These are phyloP conservation scores for Globisporangium nodosum DNA, from an alignment of 352 stramenopile species.

Conservation along the genomic window DNA sequence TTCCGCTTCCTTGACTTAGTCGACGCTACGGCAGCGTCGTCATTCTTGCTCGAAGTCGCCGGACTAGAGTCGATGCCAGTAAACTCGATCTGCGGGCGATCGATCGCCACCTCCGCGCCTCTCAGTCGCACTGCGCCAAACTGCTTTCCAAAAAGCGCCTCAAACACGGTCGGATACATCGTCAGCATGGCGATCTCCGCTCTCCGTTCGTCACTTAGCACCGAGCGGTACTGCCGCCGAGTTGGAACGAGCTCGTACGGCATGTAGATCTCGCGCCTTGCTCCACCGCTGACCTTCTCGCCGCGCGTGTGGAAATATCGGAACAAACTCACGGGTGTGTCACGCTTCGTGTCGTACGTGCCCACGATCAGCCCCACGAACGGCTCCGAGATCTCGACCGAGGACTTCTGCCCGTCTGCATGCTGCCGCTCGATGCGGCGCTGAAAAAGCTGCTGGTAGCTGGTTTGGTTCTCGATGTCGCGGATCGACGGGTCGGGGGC, in stretches of 20 bases:
- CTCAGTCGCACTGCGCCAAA: neutral
- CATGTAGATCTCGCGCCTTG: slow-evolving; percentile 50
- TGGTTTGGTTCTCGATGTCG: slow-evolving; percentile 94
- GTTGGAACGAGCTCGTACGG: slow-evolving; percentile 62
- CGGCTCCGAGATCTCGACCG: slow-evolving; percentile 46
- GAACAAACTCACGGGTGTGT: slow-evolving; percentile 70
- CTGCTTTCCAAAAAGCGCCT: slow-evolving; percentile 5
- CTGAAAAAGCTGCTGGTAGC: slow-evolving; percentile 90
- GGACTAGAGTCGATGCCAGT: neutral
- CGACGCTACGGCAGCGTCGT: neutral
- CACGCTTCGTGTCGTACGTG: slow-evolving; percentile 87
- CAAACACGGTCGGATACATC: slow-evolving; percentile 41
- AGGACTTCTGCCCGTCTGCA: slow-evolving; percentile 10
- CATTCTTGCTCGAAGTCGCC: neutral
- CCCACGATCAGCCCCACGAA: slow-evolving; percentile 94
- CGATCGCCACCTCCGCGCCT: slow-evolving; percentile 1
- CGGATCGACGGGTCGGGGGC: slow-evolving; percentile 89
- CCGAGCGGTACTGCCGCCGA: slow-evolving; percentile 39
- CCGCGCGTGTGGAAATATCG: slow-evolving; percentile 77
- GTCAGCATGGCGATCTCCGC: slow-evolving; percentile 19
- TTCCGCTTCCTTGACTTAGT: slow-evolving; percentile 30
- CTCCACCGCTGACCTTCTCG: slow-evolving; percentile 60
- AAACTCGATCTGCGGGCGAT: neutral
- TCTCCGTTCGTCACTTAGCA: slow-evolving; percentile 41
- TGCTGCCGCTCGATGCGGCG: slow-evolving; percentile 22